Percentiles rank a stretch among this genome's conserved stretches.
phyloP scores from a whole-genome alignment of 2,329 filamentous ascomycete genomes.

The Tolypocladium endophyticum region DNA sequence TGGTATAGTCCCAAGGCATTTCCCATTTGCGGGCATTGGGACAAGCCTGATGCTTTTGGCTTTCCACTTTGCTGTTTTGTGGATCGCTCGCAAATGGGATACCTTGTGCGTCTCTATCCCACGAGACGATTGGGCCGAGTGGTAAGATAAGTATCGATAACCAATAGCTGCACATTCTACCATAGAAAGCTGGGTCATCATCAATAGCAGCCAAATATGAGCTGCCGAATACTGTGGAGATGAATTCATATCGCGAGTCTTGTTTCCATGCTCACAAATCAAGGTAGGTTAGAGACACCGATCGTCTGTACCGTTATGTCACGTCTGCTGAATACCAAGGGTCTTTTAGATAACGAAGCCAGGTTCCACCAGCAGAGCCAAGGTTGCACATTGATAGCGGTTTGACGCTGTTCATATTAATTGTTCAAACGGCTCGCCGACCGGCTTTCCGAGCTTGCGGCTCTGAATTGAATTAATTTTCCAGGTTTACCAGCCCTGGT shows the following conservation, averaged over 20 bases:
- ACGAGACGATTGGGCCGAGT: constrained; percentile 18
- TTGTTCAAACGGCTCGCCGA: not conserved
- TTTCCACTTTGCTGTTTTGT: constrained; percentile 23
- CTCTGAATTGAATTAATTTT: not conserved
- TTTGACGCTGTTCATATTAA: not conserved
- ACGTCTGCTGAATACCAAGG: not conserved
- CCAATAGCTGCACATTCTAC: not conserved
- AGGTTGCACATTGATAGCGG: not conserved
- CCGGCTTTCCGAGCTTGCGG: not conserved
- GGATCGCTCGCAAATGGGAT: constrained; percentile 22
- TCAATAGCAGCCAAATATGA: not conserved
- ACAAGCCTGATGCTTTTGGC: constrained; percentile 19
- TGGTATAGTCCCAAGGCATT: constrained; percentile 6
- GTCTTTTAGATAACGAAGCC: not conserved
- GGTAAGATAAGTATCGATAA: constrained; percentile 8
- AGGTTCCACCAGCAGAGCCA: not conserved
- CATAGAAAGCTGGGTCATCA: not conserved
- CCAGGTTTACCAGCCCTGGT: too few species aligned
- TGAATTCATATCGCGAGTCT: not conserved
- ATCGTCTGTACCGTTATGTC: not conserved
- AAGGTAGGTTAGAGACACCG: not conserved
- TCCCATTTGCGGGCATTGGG: constrained; percentile 17
- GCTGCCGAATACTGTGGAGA: not conserved
- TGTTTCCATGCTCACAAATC: not conserved
- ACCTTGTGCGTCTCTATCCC: constrained; percentile 18